Evolutionary conservation across 768 basidiomycete species (phyloP).

Genomic region (Mycena albidolilacea): DNA sequence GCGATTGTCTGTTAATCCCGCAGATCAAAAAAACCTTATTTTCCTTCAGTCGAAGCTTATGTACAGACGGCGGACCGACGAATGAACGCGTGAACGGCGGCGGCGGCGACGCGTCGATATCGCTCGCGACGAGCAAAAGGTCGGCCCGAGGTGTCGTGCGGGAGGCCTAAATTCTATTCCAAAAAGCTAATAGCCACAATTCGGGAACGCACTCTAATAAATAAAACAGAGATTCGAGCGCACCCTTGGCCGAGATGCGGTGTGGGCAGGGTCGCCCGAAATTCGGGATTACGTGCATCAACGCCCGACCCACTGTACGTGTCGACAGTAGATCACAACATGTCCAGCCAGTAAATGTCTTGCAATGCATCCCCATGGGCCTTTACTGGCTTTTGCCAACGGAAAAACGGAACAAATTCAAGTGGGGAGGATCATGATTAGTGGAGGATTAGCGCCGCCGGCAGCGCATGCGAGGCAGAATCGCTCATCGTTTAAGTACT

Average conservation of each 20-base stretch:
- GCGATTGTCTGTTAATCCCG: constrained; percentile 1
- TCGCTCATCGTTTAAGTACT: constrained; percentile 5
- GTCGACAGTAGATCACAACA: no score
- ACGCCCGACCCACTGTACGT: no score
- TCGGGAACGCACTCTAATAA: not conserved
- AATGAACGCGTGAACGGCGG: not conserved
- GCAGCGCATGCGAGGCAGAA: not conserved
- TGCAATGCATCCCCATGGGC: not conserved
- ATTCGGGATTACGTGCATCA: no score
- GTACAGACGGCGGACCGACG: not conserved
- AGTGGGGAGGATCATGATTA: no score
- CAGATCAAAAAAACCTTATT: constrained; percentile 1
- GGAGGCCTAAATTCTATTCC: not conserved
- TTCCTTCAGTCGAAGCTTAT: not conserved
- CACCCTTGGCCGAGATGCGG: not conserved
- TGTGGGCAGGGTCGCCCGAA: no score
- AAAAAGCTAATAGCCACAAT: not conserved
- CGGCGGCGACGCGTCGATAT: not conserved
- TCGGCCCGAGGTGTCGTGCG: not conserved
- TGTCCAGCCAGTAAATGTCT: not conserved
- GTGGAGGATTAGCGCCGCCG: not conserved
- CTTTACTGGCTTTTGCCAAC: no score
- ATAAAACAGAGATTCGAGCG: not conserved
- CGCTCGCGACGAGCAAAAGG: not conserved
- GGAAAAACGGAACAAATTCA: no score